These are phyloP conservation scores for Nigrospora oryzae DNA, from an alignment of 2,329 filamentous ascomycete species.

Conservation along the genomic window DNA sequence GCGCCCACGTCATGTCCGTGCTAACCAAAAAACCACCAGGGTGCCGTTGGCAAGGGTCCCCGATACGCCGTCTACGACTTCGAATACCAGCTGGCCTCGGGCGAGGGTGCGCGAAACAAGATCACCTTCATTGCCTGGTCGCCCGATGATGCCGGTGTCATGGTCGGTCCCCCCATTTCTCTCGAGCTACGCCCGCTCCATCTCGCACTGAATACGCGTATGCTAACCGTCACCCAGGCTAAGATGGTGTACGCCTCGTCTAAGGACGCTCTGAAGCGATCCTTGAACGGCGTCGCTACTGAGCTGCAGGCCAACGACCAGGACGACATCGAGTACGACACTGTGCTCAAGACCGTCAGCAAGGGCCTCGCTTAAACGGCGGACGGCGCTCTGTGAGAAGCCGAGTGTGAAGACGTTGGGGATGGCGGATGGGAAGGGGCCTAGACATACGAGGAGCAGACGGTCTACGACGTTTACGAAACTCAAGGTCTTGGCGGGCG, in stretches of 20 bases:
- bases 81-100: constrained; percentile 62
- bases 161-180: constrained; percentile 43
- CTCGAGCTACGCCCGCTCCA: not conserved
- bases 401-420: not conserved
- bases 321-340: constrained; percentile 73
- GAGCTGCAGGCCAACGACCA: constrained; percentile 80
- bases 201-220: constrained; percentile 2
- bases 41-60: constrained; percentile 56
- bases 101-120: constrained; percentile 71
- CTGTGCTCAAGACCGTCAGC: constrained; percentile 58
- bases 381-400: not conserved
- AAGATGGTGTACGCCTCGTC: constrained; percentile 90
- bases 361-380: constrained; percentile 46
- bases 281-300: constrained; percentile 64
- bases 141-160: constrained; percentile 71
- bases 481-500: not conserved
- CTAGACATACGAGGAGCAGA: constrained; percentile 1
- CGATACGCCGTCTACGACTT: constrained; percentile 84
- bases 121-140: constrained; percentile 74
- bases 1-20: constrained; percentile 22
- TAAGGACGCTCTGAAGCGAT: constrained; percentile 77
- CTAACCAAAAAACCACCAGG: constrained; percentile 33
- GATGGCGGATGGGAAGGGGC: not conserved
- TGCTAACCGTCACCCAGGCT: constrained; percentile 40
- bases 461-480: constrained; percentile 5